Evolutionary conservation across 306 rosid genomes (phyloP).

Genomic region (Acacia confusa): DNA sequence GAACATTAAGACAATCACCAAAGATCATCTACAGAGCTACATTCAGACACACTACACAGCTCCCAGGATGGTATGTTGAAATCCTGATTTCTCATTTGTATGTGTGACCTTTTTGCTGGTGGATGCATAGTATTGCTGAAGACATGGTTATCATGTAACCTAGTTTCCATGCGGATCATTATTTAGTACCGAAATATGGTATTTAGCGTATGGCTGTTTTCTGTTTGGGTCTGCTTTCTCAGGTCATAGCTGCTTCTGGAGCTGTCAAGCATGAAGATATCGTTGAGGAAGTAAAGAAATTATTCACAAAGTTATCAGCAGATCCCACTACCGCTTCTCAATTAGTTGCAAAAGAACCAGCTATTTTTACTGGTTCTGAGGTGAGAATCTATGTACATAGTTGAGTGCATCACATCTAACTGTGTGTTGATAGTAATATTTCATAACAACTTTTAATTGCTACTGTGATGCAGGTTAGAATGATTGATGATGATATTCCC

Average conservation of each 20-base stretch:
- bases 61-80: slow-evolving; percentile 80
- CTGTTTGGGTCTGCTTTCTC: slow-evolving; percentile 30
- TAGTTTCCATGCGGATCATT: background rate
- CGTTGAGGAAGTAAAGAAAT: slow-evolving; percentile 64
- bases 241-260: slow-evolving; percentile 90
- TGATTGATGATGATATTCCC: slow-evolving; percentile 84
- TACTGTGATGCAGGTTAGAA: slow-evolving; percentile 68
- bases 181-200: background rate
- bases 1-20: slow-evolving; percentile 81
- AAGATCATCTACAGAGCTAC: slow-evolving; percentile 76
- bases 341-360: slow-evolving; percentile 75
- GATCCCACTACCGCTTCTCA: slow-evolving; percentile 80
- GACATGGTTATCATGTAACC: background rate
- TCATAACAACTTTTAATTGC: slow-evolving; percentile 11
- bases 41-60: slow-evolving; percentile 88
- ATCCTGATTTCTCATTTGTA: background rate
- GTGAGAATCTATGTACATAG: slow-evolving; percentile 38
- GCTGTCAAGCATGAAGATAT: slow-evolving; percentile 86
- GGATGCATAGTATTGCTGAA: background rate
- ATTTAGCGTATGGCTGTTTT: slow-evolving; percentile 4
- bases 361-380: slow-evolving; percentile 95
- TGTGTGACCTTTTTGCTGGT: background rate
- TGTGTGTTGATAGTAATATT: background rate
- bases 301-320: slow-evolving; percentile 73
- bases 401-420: background rate